These are phyloP conservation scores for Cercospora janseana DNA, from an alignment of 2,329 filamentous ascomycete genomes.

Conservation along the genomic window DNA sequence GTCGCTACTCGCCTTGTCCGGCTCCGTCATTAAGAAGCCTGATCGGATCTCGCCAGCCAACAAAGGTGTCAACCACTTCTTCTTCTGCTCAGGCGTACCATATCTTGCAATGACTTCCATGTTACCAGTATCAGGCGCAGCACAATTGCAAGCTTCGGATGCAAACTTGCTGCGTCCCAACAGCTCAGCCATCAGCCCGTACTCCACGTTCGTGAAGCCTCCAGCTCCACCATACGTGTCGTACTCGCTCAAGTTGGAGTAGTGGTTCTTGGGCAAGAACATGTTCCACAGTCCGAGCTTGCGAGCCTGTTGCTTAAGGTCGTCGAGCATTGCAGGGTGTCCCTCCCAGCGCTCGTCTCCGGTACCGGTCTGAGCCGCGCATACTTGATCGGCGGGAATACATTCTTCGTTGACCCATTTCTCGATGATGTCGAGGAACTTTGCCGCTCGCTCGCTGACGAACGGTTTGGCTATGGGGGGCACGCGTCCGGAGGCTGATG, in stretches of 20 bases:
- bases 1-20: conserved; percentile 51
- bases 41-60: conserved; percentile 51
- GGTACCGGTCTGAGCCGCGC: conserved; percentile 73
- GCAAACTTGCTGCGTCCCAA: conserved; percentile 81
- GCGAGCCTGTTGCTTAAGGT: conserved; percentile 75
- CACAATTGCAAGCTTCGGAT: conserved; percentile 79
- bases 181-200: conserved; percentile 95
- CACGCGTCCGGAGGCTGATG: conserved; percentile 54
- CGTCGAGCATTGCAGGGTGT: conserved; percentile 79
- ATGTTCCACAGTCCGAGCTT: conserved; percentile 94
- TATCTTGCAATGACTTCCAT: conserved; percentile 55
- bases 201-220: conserved; percentile 92
- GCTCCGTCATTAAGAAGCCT: conserved; percentile 49
- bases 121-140: conserved; percentile 52
- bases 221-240: conserved; percentile 69
- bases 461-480: conserved; percentile 59
- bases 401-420: conserved; percentile 96
- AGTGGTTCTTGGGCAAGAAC: conserved; percentile 93
- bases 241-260: conserved; percentile 44
- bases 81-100: conserved; percentile 51
- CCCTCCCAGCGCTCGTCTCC: conserved; percentile 75
- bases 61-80: conserved; percentile 51
- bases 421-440: conserved; percentile 78
- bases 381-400: conserved; percentile 70
- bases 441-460: conserved; percentile 81